These are phyloP conservation scores for Trypanosoma avium DNA, from an alignment of 208 protist species.

Conservation along the genomic window DNA sequence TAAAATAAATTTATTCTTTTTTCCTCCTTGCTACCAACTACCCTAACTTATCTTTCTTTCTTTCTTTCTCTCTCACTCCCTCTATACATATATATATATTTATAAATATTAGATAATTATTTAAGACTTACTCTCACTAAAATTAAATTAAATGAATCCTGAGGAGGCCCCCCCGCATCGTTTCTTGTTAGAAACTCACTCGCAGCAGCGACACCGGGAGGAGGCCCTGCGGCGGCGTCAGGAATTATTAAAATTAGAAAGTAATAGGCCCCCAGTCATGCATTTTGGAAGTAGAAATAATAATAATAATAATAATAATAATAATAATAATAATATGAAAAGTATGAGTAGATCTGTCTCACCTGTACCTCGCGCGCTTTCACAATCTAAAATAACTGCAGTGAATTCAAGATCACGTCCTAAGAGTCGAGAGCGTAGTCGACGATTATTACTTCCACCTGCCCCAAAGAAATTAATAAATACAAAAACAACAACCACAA, in stretches of 20 bases:
- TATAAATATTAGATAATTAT: too few species aligned
- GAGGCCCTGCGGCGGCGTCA: conserved; percentile 60
- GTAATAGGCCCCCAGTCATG: conserved; percentile 49
- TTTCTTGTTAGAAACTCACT: conserved; percentile 70
- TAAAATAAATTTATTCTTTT: neutral
- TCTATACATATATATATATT: neutral
- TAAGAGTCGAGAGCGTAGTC: conserved; percentile 20
- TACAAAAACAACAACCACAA: too few species aligned
- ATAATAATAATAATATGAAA: neutral
- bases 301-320: neutral
- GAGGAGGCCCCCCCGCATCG: conserved; percentile 22
- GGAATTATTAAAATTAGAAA: conserved; percentile 51
- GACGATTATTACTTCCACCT: neutral
- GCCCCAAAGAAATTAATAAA: neutral
- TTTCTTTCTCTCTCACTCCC: neutral
- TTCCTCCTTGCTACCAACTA: neutral
- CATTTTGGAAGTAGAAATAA: conserved; percentile 41
- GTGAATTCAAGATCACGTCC: conserved; percentile 1
- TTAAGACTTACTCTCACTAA: too few species aligned
- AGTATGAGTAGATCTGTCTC: conserved; percentile 15
- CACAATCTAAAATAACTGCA: neutral
- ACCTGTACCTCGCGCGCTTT: neutral
- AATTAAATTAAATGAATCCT: conserved; percentile 10
- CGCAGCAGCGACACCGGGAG: conserved; percentile 63
- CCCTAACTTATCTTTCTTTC: conserved; percentile 6